Percentiles rank a stretch among this genome's conserved stretches.
Conservation (phyloP, 306 rosid genomes). For the Parietaria judaica region DNA sequence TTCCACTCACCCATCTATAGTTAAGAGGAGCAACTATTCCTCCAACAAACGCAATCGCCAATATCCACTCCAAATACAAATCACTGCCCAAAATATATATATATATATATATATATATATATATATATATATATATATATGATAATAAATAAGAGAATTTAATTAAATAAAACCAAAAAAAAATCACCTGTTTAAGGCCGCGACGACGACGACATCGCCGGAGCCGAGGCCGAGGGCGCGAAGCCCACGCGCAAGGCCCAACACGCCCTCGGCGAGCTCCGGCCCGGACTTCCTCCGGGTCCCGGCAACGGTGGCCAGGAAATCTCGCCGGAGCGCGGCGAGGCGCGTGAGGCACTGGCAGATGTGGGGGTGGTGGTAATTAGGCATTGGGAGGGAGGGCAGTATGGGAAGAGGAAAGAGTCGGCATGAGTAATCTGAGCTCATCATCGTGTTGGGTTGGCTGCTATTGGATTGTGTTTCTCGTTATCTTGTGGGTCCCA, state of each 20-base stretch:
- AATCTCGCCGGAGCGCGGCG: constrained; percentile 27
- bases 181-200: constrained; percentile 63
- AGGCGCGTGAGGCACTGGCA: constrained; percentile 67
- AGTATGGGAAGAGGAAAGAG: constrained; percentile 1
- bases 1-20: constrained; percentile 71
- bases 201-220: constrained; percentile 65
- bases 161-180: no score
- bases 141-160: no score
- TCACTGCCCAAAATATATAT: constrained; percentile 34
- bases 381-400: constrained; percentile 26
- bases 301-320: constrained; percentile 36
- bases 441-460: no score
- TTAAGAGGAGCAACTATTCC: constrained; percentile 77
- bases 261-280: constrained; percentile 48
- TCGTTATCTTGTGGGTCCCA: background rate
- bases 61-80: constrained; percentile 74
- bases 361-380: constrained; percentile 44
- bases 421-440: no score
- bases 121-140: no score
- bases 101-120: background rate
- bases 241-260: constrained; percentile 49
- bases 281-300: constrained; percentile 39
- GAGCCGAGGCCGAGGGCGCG: constrained; percentile 42
- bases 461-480: background rate
- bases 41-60: constrained; percentile 83